These are phyloP conservation scores for Tolypocladium tundrense DNA, from an alignment of 2,329 filamentous ascomycete species.

Conservation along the genomic window DNA sequence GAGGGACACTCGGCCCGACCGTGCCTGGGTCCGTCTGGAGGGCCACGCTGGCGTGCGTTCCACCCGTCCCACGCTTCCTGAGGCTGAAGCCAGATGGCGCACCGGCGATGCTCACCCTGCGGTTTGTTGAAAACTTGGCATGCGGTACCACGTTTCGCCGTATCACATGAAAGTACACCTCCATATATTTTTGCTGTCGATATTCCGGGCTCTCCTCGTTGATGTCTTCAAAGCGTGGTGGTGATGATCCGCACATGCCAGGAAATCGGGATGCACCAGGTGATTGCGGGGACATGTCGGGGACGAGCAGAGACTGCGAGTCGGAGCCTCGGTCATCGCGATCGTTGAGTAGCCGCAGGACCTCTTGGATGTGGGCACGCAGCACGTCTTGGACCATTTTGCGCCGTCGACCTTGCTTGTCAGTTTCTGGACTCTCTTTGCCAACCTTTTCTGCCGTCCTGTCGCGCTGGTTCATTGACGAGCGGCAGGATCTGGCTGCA, in stretches of 20 bases:
- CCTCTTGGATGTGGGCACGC: slow-evolving; percentile 38
- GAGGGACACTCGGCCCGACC: neutral
- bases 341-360: slow-evolving; percentile 35
- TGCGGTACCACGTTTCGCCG: slow-evolving; percentile 27
- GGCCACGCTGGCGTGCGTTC: slow-evolving; percentile 13
- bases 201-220: slow-evolving; percentile 35
- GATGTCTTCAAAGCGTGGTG: slow-evolving; percentile 32
- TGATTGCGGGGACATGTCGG: slow-evolving; percentile 9
- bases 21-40: neutral
- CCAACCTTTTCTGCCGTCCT: neutral
- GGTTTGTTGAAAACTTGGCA: slow-evolving; percentile 16
- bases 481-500: neutral
- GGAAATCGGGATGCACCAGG: neutral
- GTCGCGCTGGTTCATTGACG: neutral
- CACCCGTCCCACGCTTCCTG: slow-evolving; percentile 10
- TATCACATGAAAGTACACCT: slow-evolving; percentile 39
- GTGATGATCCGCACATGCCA: slow-evolving; percentile 2
- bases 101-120: slow-evolving; percentile 5
- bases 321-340: slow-evolving; percentile 19
- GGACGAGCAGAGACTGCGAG: slow-evolving; percentile 8
- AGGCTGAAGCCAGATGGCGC: slow-evolving; percentile 11
- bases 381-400: slow-evolving; percentile 34
- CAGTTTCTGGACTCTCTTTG: neutral
- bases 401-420: slow-evolving; percentile 14
- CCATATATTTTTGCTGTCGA: slow-evolving; percentile 39